phyloP scores from a whole-genome alignment of 176 grass and related monocot genomes.

The Microstegium vimineum region DNA sequence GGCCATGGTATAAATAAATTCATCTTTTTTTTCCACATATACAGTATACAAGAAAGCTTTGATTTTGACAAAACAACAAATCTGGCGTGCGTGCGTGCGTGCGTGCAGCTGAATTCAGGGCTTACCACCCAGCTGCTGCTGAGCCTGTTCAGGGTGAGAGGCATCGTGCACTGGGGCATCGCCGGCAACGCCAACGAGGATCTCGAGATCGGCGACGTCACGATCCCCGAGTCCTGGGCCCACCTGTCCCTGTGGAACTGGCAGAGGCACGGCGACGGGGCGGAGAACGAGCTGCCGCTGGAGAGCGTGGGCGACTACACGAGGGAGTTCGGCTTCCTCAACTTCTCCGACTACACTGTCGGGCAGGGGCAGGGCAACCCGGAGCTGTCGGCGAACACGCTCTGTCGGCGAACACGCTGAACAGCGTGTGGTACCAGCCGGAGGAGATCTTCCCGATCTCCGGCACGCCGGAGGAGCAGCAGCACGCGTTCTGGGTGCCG shows the following conservation, averaged over 20 bases:
- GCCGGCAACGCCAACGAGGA: constrained; percentile 50
- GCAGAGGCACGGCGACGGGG: constrained; percentile 46
- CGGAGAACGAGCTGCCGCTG: constrained; percentile 34
- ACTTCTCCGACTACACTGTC: constrained; percentile 54
- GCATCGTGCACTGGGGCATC: constrained; percentile 64
- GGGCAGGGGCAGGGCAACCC: neutral
- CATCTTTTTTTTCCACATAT: neutral
- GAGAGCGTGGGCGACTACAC: constrained; percentile 54
- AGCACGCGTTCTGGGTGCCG: constrained; percentile 65
- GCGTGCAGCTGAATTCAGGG: constrained; percentile 60
- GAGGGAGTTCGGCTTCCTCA: constrained; percentile 39
- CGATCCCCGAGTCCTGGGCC: constrained; percentile 56
- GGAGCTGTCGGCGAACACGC: constrained; percentile 4
- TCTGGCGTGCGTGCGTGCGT: no score
- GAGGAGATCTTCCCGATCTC: constrained; percentile 54
- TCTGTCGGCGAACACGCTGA: constrained; percentile 32
- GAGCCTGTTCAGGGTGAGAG: constrained; percentile 49
- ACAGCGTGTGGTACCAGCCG: constrained; percentile 62
- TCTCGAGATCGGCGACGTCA: constrained; percentile 59
- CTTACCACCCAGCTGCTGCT: constrained; percentile 55
- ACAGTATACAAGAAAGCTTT: no score
- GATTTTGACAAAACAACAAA: no score
- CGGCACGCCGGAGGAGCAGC: constrained; percentile 43
- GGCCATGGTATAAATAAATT: constrained; percentile 56
- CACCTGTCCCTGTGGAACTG: constrained; percentile 59